Base-by-base conservation (phyloP, 1,139 yeast genomes). In the Oligophagozyma castellii region DNA sequence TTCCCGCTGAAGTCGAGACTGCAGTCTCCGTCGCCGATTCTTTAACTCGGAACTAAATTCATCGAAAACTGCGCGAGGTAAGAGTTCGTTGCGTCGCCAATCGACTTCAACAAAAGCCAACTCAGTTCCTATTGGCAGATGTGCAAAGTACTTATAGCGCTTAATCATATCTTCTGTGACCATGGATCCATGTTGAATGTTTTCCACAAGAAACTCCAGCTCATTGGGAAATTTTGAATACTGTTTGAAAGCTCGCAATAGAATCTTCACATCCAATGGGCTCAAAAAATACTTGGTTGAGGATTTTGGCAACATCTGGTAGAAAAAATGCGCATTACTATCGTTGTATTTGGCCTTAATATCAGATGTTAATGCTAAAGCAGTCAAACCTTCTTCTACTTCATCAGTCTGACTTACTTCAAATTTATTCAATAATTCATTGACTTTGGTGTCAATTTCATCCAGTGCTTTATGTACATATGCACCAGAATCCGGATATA, bases 91-190 rank as follows among this genome's bases (percentile, higher is more conserved):
- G 24, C 48, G 37, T 39, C 70, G 54, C 96, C 98, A 89, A 46
- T 81, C 74, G 34, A 95, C 69, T 44, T 89, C 96, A 33, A 92
- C 46, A 39, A 83, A 75, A 10, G 89, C 93, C 26, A 89, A 55
- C 25, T 79, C 78, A 0, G 94, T 74, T 1, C 95, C 95, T 19
- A 70, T 50, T 0, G 99, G 96, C 21, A 84, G 55, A 53, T 86
- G 93, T 1, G 79, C 65, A 33, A 89, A 56, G 48, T 79, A 84
- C 48, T 83, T 86, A 50, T 67, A 67, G 40, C 73, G 70, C 32
- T 70, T 67, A 5, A 74, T 55, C 10, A 79, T 51, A 3, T 36
- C 59, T 56, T 43, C 69, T 32, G 58, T 72, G 31, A 71, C 64
- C 15, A 63, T 59, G 28, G 72, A 61, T 16, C 77, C 86, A 46